These are phyloP conservation scores for Tetragonia tetragonoides DNA, from an alignment of 148 eudicot genomes.

Conservation along the genomic window DNA sequence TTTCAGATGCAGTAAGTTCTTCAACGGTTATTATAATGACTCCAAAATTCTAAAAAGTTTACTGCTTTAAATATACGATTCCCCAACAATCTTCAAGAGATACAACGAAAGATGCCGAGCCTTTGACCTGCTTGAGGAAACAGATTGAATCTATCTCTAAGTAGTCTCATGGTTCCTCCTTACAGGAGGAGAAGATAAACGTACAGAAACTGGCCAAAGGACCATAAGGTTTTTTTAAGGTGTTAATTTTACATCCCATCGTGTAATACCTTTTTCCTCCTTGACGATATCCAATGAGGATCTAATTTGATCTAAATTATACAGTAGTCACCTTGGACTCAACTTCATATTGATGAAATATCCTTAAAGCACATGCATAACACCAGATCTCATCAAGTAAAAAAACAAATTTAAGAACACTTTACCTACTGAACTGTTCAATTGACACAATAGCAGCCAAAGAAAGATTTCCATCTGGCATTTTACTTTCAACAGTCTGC, in stretches of 20 bases:
- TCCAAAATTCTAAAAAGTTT: not conserved
- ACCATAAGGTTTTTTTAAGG: not conserved
- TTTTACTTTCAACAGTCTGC: slow-evolving; percentile 55
- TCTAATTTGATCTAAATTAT: not conserved
- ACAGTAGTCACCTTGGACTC: not conserved
- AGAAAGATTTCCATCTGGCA: slow-evolving; percentile 65
- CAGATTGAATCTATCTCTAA: not conserved
- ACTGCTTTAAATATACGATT: not conserved
- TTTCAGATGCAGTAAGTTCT: slow-evolving; percentile 3
- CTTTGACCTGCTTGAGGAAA: not conserved
- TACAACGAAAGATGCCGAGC: not conserved
- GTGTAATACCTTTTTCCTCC: not conserved
- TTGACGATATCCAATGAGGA: not conserved
- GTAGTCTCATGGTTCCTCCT: not conserved
- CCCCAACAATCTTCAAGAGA: not conserved
- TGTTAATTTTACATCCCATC: not conserved
- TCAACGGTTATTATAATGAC: not conserved
- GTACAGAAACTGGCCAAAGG: not conserved
- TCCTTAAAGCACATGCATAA: not conserved
- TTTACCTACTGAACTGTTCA: slow-evolving; percentile 87
- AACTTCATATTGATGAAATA: not conserved
- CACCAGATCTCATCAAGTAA: not conserved
- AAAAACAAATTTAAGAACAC: slow-evolving; percentile 12
- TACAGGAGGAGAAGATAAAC: not conserved
- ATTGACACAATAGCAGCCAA: slow-evolving; percentile 73